These are phyloP conservation scores for Patellifolia procumbens DNA, from an alignment of 179 eudicot species.

Conservation along the genomic window DNA sequence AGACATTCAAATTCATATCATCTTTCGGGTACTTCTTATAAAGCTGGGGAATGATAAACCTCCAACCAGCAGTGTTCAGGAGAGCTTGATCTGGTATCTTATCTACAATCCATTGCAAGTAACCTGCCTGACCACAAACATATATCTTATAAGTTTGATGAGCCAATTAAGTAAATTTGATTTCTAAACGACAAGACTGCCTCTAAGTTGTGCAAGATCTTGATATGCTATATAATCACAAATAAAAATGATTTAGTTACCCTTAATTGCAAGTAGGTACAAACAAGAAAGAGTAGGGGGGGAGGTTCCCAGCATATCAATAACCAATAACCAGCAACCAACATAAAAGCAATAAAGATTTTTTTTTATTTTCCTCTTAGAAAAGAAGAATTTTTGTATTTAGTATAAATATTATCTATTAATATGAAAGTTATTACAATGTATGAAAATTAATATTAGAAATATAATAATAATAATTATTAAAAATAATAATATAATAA, in stretches of 20 bases:
- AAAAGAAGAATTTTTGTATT: too few species aligned
- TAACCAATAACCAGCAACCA: too few species aligned
- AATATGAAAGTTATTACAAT: too few species aligned
- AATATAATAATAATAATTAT: too few species aligned
- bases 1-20: slow-evolving; percentile 79
- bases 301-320: too few species aligned
- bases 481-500: too few species aligned
- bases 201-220: not conserved
- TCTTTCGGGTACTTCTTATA: slow-evolving; percentile 76
- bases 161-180: not conserved
- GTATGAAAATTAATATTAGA: too few species aligned
- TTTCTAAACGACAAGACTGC: not conserved
- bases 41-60: slow-evolving; percentile 71
- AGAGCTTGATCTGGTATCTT: slow-evolving; percentile 70
- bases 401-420: too few species aligned
- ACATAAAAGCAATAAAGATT: too few species aligned
- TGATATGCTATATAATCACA: not conserved
- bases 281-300: not conserved
- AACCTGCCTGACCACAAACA: slow-evolving; percentile 60
- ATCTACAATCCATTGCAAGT: slow-evolving; percentile 81
- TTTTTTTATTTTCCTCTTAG: too few species aligned
- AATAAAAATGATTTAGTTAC: not conserved
- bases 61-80: slow-evolving; percentile 89
- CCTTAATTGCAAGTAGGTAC: not conserved
- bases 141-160: not conserved